These are phyloP conservation scores for Cercospora brassicicola DNA, from an alignment of 2,329 filamentous ascomycete species.

Conservation along the genomic window DNA sequence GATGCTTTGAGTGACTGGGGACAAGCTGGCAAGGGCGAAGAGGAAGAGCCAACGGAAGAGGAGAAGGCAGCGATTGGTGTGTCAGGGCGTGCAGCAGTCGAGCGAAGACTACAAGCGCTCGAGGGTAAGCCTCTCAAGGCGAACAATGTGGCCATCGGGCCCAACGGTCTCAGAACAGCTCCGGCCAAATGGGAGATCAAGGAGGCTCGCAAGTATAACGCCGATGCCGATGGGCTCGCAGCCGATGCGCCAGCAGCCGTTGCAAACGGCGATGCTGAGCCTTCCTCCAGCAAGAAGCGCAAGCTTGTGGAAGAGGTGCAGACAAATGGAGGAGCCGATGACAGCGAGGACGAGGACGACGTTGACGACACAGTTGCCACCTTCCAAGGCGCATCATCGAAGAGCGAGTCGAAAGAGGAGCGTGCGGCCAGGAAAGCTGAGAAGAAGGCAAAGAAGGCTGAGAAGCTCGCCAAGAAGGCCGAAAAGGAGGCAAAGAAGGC, in stretches of 20 bases:
- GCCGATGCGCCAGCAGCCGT: constrained; percentile 63
- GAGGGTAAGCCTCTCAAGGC: constrained; percentile 88
- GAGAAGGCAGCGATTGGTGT: constrained; percentile 81
- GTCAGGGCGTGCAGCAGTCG: constrained; percentile 68
- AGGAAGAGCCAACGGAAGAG: constrained; percentile 71
- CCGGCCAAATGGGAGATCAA: constrained; percentile 85
- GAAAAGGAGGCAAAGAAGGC: constrained; percentile 50
- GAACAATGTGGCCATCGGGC: constrained; percentile 71
- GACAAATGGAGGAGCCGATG: constrained; percentile 43
- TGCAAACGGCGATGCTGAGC: constrained; percentile 54
- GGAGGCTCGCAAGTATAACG: constrained; percentile 91
- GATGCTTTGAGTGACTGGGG: constrained; percentile 82
- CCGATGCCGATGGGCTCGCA: constrained; percentile 81
- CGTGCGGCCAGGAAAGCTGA: constrained; percentile 17
- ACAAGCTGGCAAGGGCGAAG: constrained; percentile 64
- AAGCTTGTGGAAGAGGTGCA: constrained; percentile 53
- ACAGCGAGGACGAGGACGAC: constrained; percentile 45
- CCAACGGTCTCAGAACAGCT: constrained; percentile 63
- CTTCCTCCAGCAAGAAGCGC: constrained; percentile 44
- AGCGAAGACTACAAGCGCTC: constrained; percentile 72
- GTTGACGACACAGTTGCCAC: constrained; percentile 35
- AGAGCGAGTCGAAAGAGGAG: constrained; percentile 36
- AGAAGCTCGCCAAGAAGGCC: constrained; percentile 54
- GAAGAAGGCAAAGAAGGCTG: constrained; percentile 43
- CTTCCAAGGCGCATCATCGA: constrained; percentile 54